Evolutionary conservation across 306 rosid genomes (phyloP), one percentile per base, ranked within the genome.

Genomic region (Sicyos edulis): DNA sequence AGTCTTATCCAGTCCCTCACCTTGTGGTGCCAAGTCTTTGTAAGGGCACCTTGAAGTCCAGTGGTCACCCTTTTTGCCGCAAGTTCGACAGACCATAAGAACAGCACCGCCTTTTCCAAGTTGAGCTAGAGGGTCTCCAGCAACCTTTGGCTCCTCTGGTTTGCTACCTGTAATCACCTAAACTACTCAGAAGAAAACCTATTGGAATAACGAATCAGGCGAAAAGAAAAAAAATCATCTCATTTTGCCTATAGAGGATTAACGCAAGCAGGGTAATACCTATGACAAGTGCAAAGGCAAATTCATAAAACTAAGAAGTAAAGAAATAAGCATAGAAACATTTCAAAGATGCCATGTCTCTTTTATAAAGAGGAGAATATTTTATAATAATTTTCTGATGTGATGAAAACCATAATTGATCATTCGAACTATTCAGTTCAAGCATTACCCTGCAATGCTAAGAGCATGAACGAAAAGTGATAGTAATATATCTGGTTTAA

Each of bases 41-140:
- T 88, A 90, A 0, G 98, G 98, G 73, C 98, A 92, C 80, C 89
- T 85, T 20, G 98, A 87, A 58, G 96, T 92, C 98, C 98, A 92
- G 77, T 92, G 96, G 63, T 92, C 98, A 65, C 98, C 98, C 79
- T 93, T 90, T 83, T 87, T 93, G 49, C 97, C 95, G 75, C 98
- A 93, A 26, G 91, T 88, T 74, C 96, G 84, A 80, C 98, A 93
- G 19, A 93, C 86, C 92, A 87, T 93, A 45, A 93, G 96, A 75
- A 86, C 92, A 62, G 96, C 96, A 73, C 96, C 91, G 14, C 71
- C 82, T 42, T 83, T 88, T 6, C 82, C 79, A 47, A 85, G 70
- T 73, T 78, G 88, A 26, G 80, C 59, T 75, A 92, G 45, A 0
- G 96, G 65, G 54, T 88, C 96, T 78, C 87, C 86, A 10, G 82